phyloP scores from a whole-genome alignment of 805 yeast genomes.

The Candida nitratophila region DNA sequence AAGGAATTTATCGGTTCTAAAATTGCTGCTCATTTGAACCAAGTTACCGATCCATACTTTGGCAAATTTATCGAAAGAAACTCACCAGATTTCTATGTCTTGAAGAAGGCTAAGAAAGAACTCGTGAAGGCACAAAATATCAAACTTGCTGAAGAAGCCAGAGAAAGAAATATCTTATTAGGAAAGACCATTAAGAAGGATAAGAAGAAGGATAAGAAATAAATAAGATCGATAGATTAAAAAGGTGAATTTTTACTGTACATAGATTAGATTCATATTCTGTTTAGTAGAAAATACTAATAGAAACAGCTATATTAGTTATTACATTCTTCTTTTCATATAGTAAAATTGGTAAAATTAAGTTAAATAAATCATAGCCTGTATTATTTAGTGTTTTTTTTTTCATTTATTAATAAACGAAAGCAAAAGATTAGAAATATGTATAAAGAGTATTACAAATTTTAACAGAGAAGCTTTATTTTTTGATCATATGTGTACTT shows the following conservation, averaged over 20 bases:
- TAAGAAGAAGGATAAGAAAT: background rate
- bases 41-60: slow-evolving; percentile 23
- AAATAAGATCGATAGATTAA: background rate
- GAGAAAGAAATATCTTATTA: slow-evolving; percentile 11
- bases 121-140: slow-evolving; percentile 12
- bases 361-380: no score
- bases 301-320: no score
- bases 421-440: no score
- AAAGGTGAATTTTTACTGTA: background rate
- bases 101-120: slow-evolving; percentile 12
- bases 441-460: no score
- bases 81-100: slow-evolving; percentile 16
- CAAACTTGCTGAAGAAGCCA: slow-evolving; percentile 15
- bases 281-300: background rate
- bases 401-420: no score
- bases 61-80: slow-evolving; percentile 21
- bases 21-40: slow-evolving; percentile 29
- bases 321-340: no score
- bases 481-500: background rate
- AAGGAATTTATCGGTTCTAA: slow-evolving; percentile 37
- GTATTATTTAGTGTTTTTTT: no score
- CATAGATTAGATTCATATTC: background rate
- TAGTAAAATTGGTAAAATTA: no score
- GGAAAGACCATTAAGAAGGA: background rate
- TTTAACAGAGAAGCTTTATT: no score